Evolutionary conservation across 2,329 filamentous ascomycete genomes (phyloP), one percentile per base, ranked within the genome.

Genomic region (Akanthomyces uredinophilus): DNA sequence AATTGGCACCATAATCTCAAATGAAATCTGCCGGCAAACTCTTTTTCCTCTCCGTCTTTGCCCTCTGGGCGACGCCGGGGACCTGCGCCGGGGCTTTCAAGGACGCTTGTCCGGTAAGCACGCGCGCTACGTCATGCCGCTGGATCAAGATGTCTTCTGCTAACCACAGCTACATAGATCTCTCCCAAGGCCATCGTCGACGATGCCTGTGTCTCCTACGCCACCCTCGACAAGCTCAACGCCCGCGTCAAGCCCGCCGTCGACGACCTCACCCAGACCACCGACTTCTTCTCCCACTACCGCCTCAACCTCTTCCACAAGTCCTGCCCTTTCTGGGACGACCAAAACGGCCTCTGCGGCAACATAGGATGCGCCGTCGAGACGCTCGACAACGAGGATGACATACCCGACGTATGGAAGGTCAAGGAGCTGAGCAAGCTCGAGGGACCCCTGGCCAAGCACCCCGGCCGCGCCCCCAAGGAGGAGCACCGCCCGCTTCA

Each of bases 281-380:
- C 94, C 74, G 95, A 99, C 76, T 99, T 97, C 83, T 99, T 99
- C 78, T 94, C 94, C 59, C 92, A 98, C 77, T 99, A 98, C 79
- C 89, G 95, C 63, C 80, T 99, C 51, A 98, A 97, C 74, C 83
- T 99, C 22, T 99, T 92, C 77, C 90, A 96, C 75, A 96, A 95
- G 75, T 87, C 86, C 77, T 99, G 95, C 71, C 95, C 95, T 0
- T 99, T 98, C 74, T 99, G 95, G 94, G 86, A 88, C 71, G 95
- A 99, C 74, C 88, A 92, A 65, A 89, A 90, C 75, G 91, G 91
- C 74, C 91, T 97, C 83, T 99, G 95, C 76, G 95, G 93, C 66
- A 99, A 99, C 77, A 92, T 96, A 68, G 95, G 93, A 22, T 99
- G 95, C 73, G 91, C 94, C 13, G 95, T 99, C 20, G 92, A 95